Conservation (phyloP, 352 stramenopile species). For the Phytopythium boreale region DNA sequence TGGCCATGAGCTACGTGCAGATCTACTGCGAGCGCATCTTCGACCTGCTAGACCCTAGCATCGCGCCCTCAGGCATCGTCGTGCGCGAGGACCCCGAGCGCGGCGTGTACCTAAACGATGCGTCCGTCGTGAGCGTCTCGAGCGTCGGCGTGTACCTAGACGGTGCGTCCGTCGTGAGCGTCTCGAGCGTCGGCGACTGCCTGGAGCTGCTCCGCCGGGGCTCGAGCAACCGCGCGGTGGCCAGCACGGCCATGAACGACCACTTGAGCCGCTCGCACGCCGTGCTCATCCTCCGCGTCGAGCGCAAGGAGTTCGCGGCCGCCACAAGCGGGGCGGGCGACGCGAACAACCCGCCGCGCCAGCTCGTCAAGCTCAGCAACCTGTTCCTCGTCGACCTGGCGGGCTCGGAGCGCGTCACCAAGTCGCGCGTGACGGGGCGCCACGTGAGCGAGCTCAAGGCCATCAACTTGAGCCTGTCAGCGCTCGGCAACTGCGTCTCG, state of each 20-base stretch:
- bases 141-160: slow-evolving; percentile 60
- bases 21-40: slow-evolving; percentile 83
- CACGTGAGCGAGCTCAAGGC: slow-evolving; percentile 68
- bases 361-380: slow-evolving; percentile 53
- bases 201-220: slow-evolving; percentile 39
- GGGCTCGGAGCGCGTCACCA: slow-evolving; percentile 73
- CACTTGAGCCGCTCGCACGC: slow-evolving; percentile 85
- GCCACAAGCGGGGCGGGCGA: neutral
- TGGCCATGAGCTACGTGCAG: slow-evolving; percentile 72
- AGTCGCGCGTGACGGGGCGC: slow-evolving; percentile 43
- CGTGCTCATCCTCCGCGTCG: slow-evolving; percentile 80
- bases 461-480: slow-evolving; percentile 74
- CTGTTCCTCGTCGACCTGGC: slow-evolving; percentile 70
- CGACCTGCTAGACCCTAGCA: slow-evolving; percentile 54
- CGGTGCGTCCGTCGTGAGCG: slow-evolving; percentile 37
- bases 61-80: slow-evolving; percentile 37
- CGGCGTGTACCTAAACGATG: slow-evolving; percentile 65
- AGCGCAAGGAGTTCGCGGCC: slow-evolving; percentile 55
- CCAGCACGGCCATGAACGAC: slow-evolving; percentile 86
- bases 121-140: slow-evolving; percentile 32
- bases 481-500: slow-evolving; percentile 72
- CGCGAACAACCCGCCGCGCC: slow-evolving; percentile 9
- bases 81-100: slow-evolving; percentile 60
- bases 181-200: slow-evolving; percentile 45
- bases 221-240: slow-evolving; percentile 71